Conservation (phyloP, 2,329 filamentous ascomycete genomes). For the Magnaporthiopsis poae region DNA sequence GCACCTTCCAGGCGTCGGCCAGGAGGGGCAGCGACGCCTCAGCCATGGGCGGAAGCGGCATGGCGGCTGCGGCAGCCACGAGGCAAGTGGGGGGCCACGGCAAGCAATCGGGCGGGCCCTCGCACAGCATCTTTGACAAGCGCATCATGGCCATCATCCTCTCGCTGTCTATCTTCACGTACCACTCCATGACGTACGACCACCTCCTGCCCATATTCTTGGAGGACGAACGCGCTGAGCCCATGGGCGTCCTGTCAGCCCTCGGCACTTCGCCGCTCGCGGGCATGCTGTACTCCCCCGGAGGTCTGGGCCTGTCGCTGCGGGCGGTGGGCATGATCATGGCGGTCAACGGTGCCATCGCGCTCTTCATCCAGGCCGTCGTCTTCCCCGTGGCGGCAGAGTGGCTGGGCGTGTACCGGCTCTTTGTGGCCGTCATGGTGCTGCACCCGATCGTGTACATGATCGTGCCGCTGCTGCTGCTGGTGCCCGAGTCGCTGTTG, state of each 20-base stretch:
- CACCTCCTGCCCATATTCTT: conserved; percentile 87
- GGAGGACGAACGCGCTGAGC: conserved; percentile 57
- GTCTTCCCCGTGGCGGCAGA: conserved; percentile 54
- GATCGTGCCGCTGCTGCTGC: conserved; percentile 48
- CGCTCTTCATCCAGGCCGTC: conserved; percentile 61
- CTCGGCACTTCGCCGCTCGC: conserved; percentile 10
- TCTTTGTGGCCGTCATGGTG: conserved; percentile 48
- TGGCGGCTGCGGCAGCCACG: not conserved
- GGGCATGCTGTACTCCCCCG: conserved; percentile 42
- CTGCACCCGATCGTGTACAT: conserved; percentile 54
- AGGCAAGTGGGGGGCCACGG: conserved; percentile 10
- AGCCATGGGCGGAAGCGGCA: not conserved
- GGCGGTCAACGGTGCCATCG: conserved; percentile 52
- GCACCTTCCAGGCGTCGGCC: conserved; percentile 52
- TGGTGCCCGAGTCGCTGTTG: conserved; percentile 41
- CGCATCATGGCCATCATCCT: conserved; percentile 66
- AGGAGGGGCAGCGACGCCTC: conserved; percentile 21
- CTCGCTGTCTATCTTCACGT: conserved; percentile 83
- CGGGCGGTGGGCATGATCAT: conserved; percentile 49
- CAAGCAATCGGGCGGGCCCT: conserved; percentile 17
- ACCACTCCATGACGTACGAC: conserved; percentile 92
- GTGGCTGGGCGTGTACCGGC: conserved; percentile 47
- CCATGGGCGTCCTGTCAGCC: conserved; percentile 15
- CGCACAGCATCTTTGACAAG: conserved; percentile 39
- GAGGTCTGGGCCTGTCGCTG: conserved; percentile 53